phyloP scores from a whole-genome alignment of 768 basidiomycete species.

The Botryobasidium botryosum region DNA sequence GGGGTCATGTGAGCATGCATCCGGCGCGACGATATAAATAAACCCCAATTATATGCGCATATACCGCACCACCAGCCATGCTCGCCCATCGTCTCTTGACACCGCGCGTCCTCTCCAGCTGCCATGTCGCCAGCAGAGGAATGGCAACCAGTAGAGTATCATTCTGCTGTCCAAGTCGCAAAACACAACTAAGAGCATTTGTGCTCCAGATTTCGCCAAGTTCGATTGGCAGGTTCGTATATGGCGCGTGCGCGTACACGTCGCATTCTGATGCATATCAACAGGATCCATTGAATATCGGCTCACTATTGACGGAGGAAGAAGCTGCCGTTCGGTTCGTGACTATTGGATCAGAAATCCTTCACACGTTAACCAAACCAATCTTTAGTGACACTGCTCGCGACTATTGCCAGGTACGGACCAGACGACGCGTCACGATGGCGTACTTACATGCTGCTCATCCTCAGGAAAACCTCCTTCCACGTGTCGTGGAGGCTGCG shows the following conservation, averaged over 20 bases:
- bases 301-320: constrained; percentile 71
- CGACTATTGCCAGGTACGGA: constrained; percentile 57
- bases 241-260: not conserved
- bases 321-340: constrained; percentile 73
- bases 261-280: not conserved
- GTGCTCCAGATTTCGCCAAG: constrained; percentile 20
- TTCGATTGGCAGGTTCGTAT: constrained; percentile 21
- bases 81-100: no score
- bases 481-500: constrained; percentile 81
- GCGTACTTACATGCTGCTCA: not conserved
- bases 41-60: no score
- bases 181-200: no score
- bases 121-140: no score
- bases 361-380: not conserved
- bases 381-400: constrained; percentile 55
- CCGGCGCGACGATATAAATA: no score
- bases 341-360: not conserved
- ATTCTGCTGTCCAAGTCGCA: no score
- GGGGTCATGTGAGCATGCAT: no score
- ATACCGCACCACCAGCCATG: no score
- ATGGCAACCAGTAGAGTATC: no score
- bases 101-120: no score
- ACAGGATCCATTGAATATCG: constrained; percentile 71
- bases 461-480: constrained; percentile 55
- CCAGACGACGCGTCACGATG: not conserved